phyloP scores from a whole-genome alignment of 2,329 filamentous ascomycete species.

The Pezicula neosporulosa region DNA sequence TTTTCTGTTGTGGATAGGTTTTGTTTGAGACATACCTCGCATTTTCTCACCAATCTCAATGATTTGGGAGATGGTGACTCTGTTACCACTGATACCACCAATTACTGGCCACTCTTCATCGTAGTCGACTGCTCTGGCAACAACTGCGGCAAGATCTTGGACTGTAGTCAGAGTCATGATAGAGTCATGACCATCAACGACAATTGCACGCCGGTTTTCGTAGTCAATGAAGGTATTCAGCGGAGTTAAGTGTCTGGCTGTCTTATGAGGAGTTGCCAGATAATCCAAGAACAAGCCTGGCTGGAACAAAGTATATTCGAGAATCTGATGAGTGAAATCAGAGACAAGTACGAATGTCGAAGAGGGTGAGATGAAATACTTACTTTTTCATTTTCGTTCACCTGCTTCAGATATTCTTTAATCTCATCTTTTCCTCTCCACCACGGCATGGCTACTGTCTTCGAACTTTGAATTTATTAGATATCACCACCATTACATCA shows the following conservation, averaged over 20 bases:
- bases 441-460: slow-evolving; percentile 39
- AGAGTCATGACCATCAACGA: slow-evolving; percentile 21
- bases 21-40: slow-evolving; percentile 30
- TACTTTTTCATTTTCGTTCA: too few species aligned
- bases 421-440: slow-evolving; percentile 46
- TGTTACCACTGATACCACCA: slow-evolving; percentile 21
- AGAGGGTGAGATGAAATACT: neutral
- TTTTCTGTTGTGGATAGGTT: neutral
- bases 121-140: slow-evolving; percentile 21
- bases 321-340: slow-evolving; percentile 22
- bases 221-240: slow-evolving; percentile 33
- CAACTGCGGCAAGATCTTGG: slow-evolving; percentile 34
- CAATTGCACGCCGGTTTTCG: slow-evolving; percentile 27
- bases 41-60: slow-evolving; percentile 34
- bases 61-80: slow-evolving; percentile 15
- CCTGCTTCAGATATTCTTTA: neutral
- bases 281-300: slow-evolving; percentile 43
- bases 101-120: slow-evolving; percentile 21
- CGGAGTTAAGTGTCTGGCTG: slow-evolving; percentile 30
- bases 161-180: slow-evolving; percentile 30
- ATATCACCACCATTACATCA: neutral
- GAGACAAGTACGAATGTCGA: neutral
- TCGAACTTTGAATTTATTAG: slow-evolving; percentile 24
- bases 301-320: slow-evolving; percentile 46
- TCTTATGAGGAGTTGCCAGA: slow-evolving; percentile 37